These are phyloP conservation scores for Colletotrichum lini DNA, from an alignment of 2,329 filamentous ascomycete species.

Conservation along the genomic window DNA sequence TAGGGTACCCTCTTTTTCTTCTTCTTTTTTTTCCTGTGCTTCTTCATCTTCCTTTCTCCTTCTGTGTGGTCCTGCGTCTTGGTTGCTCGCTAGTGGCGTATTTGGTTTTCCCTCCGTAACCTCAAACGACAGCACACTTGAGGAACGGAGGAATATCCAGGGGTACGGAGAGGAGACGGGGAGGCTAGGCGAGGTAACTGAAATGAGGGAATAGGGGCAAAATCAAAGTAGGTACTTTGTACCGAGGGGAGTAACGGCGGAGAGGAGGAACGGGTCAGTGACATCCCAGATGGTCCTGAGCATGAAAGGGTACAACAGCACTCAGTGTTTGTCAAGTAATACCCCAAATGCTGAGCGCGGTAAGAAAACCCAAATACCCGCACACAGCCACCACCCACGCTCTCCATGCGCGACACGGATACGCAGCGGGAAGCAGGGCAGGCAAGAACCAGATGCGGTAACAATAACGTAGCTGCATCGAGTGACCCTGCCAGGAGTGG, in stretches of 20 bases:
- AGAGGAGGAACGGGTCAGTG: constrained; percentile 15
- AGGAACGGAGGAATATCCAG: background rate
- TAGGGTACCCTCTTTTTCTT: background rate
- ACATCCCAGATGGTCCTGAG: background rate
- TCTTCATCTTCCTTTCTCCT: background rate
- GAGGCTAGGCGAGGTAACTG: background rate
- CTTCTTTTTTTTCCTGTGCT: background rate
- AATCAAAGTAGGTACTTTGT: background rate
- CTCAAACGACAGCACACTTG: constrained; percentile 5
- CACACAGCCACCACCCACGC: constrained; percentile 18
- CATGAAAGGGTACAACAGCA: constrained; percentile 18
- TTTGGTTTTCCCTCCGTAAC: constrained; percentile 6
- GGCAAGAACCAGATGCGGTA: constrained; percentile 20
- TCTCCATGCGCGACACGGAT: constrained; percentile 13
- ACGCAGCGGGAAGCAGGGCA: constrained; percentile 33
- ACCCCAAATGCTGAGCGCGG: background rate
- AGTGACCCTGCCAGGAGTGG: constrained; percentile 11
- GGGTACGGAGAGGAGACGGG: background rate
- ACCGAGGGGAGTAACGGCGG: constrained; percentile 16
- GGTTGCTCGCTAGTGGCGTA: constrained; percentile 9
- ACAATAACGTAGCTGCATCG: constrained; percentile 23
- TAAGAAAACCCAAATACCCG: background rate
- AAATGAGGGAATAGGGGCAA: constrained; percentile 5
- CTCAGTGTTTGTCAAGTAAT: background rate
- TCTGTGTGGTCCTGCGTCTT: background rate